Conservation (phyloP, 2,329 filamentous ascomycete genomes). For the Xylaria sp. region DNA sequence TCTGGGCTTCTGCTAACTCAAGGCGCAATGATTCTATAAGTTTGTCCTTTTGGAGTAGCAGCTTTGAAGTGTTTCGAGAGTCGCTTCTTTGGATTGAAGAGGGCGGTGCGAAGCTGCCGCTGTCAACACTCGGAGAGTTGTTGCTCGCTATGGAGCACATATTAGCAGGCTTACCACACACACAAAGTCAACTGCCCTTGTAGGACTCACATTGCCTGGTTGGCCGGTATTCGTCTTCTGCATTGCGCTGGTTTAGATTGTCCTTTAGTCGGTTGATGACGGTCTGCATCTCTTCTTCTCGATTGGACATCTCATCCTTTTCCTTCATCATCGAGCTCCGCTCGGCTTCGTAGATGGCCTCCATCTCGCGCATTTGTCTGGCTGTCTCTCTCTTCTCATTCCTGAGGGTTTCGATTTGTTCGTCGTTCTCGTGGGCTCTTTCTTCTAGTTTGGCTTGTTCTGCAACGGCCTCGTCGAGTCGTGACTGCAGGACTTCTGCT, state of each 20-base stretch:
- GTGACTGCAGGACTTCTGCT: constrained; percentile 79
- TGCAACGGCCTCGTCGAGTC: constrained; percentile 81
- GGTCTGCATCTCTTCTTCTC: constrained; percentile 88
- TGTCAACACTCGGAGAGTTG: constrained; percentile 72
- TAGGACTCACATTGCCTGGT: constrained; percentile 61
- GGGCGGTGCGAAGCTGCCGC: constrained; percentile 82
- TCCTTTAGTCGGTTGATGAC: constrained; percentile 94
- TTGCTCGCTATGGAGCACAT: constrained; percentile 51
- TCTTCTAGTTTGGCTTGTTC: constrained; percentile 91
- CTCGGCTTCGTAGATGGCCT: constrained; percentile 91
- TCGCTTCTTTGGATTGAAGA: constrained; percentile 85
- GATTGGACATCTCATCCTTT: constrained; percentile 83
- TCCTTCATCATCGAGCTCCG: constrained; percentile 86
- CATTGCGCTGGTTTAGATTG: constrained; percentile 73
- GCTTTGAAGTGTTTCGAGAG: constrained; percentile 85
- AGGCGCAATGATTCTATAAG: constrained; percentile 90
- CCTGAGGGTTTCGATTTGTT: constrained; percentile 78
- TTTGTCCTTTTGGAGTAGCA: constrained; percentile 94
- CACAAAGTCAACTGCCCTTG: neutral
- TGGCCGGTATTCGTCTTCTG: constrained; percentile 61
- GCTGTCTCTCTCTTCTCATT: constrained; percentile 85
- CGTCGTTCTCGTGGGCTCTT: constrained; percentile 82
- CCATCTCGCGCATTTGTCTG: constrained; percentile 86
- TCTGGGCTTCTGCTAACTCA: constrained; percentile 92
- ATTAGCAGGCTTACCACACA: constrained; percentile 27